Conservation (phyloP, 1,139 yeast genomes). For the Pichia inconspicua region DNA sequence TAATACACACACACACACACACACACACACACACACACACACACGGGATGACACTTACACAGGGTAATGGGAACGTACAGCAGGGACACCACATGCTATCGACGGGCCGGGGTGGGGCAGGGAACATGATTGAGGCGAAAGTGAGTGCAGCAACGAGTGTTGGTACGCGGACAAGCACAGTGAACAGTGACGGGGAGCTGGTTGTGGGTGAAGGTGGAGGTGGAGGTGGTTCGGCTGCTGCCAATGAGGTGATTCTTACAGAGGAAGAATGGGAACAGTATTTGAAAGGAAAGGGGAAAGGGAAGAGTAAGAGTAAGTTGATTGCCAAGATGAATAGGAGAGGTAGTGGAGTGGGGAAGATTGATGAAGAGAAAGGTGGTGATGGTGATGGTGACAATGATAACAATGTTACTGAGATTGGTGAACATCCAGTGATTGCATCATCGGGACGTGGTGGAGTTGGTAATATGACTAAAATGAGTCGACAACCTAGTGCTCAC, state of each 20-base stretch:
- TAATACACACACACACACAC: too few relatives aligned
- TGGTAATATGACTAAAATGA: constrained; percentile 41
- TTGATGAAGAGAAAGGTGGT: background rate
- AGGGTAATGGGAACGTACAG: background rate
- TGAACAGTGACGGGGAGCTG: background rate
- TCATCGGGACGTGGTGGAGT: constrained; percentile 58
- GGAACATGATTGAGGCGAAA: constrained; percentile 26
- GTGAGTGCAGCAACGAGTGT: background rate
- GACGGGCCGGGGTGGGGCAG: constrained; percentile 38
- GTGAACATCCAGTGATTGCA: constrained; percentile 29
- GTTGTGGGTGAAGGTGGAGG: background rate
- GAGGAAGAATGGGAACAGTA: constrained; percentile 10
- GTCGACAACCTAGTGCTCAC: constrained; percentile 39
- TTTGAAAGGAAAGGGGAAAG: background rate
- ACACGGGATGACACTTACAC: background rate
- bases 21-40: too few relatives aligned
- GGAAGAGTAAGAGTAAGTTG: background rate
- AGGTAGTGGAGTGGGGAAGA: background rate
- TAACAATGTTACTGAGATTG: background rate
- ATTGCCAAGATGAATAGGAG: background rate
- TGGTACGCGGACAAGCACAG: background rate
- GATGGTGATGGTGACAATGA: too few relatives aligned
- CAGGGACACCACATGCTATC: constrained; percentile 21
- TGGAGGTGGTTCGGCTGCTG: constrained; percentile 14
- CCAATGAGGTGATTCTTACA: constrained; percentile 21